Percentiles rank a stretch among this genome's conserved stretches.
phyloP scores from a whole-genome alignment of 169 alveolate genomes.

The Plasmodium falciparum region DNA sequence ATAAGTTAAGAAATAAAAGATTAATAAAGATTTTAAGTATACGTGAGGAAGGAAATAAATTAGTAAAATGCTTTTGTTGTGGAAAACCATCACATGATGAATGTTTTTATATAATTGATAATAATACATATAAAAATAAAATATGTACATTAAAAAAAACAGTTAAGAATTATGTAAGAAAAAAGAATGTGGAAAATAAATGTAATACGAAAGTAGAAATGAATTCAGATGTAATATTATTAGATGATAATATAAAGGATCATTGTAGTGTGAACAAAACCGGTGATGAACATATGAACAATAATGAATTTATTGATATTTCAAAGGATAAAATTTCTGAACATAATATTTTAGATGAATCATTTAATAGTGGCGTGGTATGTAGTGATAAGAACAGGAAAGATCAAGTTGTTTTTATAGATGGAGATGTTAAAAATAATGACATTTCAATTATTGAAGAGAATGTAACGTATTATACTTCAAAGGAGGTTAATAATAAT shows the following conservation, averaged over 20 bases:
- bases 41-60: conserved; percentile 17
- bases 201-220: background rate
- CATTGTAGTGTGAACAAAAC: background rate
- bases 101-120: conserved; percentile 53
- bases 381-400: background rate
- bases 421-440: background rate
- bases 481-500: no score
- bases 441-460: background rate
- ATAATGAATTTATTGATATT: background rate
- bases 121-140: conserved; percentile 7
- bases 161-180: background rate
- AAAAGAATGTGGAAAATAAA: background rate
- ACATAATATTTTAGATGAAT: background rate
- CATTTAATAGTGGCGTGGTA: background rate
- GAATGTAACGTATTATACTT: background rate
- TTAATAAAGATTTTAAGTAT: conserved; percentile 24
- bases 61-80: conserved; percentile 65
- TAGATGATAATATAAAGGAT: background rate
- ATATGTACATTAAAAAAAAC: background rate
- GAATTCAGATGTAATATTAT: conserved; percentile 1
- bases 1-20: background rate
- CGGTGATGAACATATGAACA: background rate
- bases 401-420: background rate
- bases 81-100: conserved; percentile 53
- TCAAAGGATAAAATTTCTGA: background rate